Evolutionary conservation across 2,329 filamentous ascomycete species (phyloP), one percentile per base, ranked within the genome.

Genomic region (Sphaerulina vaccinii): DNA sequence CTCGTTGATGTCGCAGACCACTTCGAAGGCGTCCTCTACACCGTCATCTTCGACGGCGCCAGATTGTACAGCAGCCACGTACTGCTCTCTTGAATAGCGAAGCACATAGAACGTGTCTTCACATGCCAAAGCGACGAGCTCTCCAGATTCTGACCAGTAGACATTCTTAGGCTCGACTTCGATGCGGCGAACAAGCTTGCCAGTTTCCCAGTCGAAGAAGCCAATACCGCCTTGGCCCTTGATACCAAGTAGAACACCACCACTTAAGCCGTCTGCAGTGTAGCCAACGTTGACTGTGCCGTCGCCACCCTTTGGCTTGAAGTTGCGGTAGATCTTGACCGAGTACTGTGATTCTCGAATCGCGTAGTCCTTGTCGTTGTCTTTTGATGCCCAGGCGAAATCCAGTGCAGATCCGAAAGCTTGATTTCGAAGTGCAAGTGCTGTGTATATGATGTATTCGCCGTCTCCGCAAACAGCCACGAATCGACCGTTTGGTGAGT

Each of bases 401-500:
- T 99, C 93, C 46, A 97, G 76, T 5, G 92, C 93, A 35, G 89
- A 91, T 18, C 93, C 93, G 66, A 99, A 99, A 3, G 90, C 90
- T 76, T 97, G 96, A 74, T 99, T 97, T 69, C 93, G 85, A 82
- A 95, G 95, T 2, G 92, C 92, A 52, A 97, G 80, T 50, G 93
- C 91, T 22, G 93, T 97, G 76, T 97, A 97, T 65, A 97, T 96
- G 70, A 97, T 97, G 75, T 96, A 99, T 73, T 99, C 93, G 57
- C 93, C 93, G 69, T 99, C 93, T 60, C 93, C 93, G 61, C 92
- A 97, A 2, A 91, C 86, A 15, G 87, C 87, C 42, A 93, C 88
- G 62, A 93, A 93, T 55, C 90, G 84, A 45, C 90, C 90, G 63
- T 99, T 99, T 29, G 93, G 89, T n/a, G 91, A 96, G 75, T 99